These are phyloP conservation scores for Lagenaria siceraria DNA, from an alignment of 306 rosid species.

Conservation along the genomic window DNA sequence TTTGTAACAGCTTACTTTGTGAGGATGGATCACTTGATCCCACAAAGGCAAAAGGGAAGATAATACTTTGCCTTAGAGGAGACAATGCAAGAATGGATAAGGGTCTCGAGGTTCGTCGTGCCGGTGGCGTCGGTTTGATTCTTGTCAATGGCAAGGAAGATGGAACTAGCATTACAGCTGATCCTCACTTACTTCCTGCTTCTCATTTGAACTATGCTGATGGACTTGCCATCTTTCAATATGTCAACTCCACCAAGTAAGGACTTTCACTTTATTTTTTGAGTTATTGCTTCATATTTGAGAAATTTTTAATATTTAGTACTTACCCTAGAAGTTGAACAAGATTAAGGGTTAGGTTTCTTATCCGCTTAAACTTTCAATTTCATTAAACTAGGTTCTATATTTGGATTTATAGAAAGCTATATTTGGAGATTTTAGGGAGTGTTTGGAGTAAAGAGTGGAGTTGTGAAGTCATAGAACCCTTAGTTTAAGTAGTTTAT, in stretches of 20 bases:
- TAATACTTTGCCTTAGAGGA: slow-evolving; percentile 1
- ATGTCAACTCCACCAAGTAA: neutral
- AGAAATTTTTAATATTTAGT: no score
- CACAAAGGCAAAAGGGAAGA: neutral
- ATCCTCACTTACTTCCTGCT: neutral
- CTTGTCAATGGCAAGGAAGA: neutral
- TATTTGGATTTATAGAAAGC: no score
- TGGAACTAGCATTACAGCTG: neutral
- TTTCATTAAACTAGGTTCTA: no score
- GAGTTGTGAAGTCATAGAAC: no score
- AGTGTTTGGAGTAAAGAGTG: no score
- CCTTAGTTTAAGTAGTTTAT: no score
- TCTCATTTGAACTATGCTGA: neutral
- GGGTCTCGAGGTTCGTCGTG: neutral
- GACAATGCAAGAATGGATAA: neutral
- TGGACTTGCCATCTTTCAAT: neutral
- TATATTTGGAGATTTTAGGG: no score
- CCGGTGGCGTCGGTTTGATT: neutral
- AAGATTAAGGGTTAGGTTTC: no score
- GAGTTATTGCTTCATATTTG: neutral
- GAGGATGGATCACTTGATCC: neutral
- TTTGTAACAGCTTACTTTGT: neutral
- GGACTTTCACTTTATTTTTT: neutral
- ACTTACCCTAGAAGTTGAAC: no score
- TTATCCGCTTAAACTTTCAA: no score